Base-by-base conservation (phyloP, 1,139 yeast species). In the Yamadazyma spencermartinsiae region DNA sequence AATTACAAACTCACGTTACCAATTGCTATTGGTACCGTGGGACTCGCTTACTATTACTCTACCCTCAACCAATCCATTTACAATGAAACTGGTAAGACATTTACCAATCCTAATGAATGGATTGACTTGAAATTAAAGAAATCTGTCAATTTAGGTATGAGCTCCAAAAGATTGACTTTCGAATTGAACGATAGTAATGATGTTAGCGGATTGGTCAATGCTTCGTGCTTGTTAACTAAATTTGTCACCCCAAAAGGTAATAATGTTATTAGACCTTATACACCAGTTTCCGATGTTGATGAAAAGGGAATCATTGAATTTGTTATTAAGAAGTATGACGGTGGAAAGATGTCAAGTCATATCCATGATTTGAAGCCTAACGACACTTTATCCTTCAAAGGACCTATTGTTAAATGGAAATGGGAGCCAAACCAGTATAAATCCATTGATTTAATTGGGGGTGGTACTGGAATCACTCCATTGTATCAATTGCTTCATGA, bases 401-500 rank as follows among this genome's bases (percentile, higher is more conserved):
- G 98, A 30, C 98, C 98, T 51, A 78, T 89, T 55, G 75, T 77
- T 54, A 94, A 94, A 74, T 90, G 94, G 88, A 80, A 85, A 60
- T 88, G 95, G 90, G 78, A 79, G 57, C 88, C 95, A 51, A 88
- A 88, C 62, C 83, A 86, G 77, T 83, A 80, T 48, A 71, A 78
- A 44, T 74, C 78, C 40, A 78, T 87, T 50, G 86, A 85, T 41
- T 89, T 92, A 89, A 82, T 92, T 50, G 96, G 96, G 31, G 96
- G 96, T 52, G 98, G 98, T 57, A 86, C 95, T 33, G 97, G 96
- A 52, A 86, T 89, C 55, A 86, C 97, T 23, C 98, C 98, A 52
- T 86, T 90, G 81, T 86, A 82, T 65, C 96, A 89, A 70, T 85
- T 89, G 58, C 76, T 89, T 52, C 80, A 82, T 51, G 89, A 89